phyloP scores from a whole-genome alignment of 2,329 filamentous ascomycete genomes.

The Trichoderma koningii region DNA sequence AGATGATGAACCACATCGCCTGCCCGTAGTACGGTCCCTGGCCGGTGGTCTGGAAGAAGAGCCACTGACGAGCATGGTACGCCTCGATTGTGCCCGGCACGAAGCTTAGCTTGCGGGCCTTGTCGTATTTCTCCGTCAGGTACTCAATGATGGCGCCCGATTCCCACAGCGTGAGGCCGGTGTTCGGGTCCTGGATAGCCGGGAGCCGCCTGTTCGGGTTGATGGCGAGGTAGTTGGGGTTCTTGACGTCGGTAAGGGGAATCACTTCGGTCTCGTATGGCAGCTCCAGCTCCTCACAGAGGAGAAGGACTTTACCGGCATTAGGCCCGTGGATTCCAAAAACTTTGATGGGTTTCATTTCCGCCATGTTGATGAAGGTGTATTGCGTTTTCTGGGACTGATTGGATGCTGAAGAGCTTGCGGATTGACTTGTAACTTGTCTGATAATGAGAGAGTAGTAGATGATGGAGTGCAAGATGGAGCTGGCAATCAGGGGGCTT shows the following conservation, averaged over 20 bases:
- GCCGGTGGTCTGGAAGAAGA: constrained; percentile 44
- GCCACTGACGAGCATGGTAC: constrained; percentile 40
- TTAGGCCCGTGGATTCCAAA: constrained; percentile 34
- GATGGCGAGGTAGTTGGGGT: constrained; percentile 37
- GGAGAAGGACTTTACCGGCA: constrained; percentile 39
- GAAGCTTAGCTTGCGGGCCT: constrained; percentile 34
- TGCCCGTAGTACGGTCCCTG: constrained; percentile 45
- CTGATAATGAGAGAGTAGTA: background rate
- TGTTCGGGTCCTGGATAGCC: constrained; percentile 42
- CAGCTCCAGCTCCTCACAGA: constrained; percentile 43
- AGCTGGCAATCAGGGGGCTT: background rate
- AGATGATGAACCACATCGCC: constrained; percentile 37
- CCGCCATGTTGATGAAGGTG: background rate
- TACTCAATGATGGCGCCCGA: constrained; percentile 39
- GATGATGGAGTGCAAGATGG: background rate
- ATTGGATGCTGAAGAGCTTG: background rate
- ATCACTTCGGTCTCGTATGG: constrained; percentile 39
- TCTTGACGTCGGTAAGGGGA: constrained; percentile 30
- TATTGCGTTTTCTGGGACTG: background rate
- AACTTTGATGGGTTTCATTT: constrained; percentile 16
- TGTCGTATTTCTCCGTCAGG: constrained; percentile 38
- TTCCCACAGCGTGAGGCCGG: constrained; percentile 33
- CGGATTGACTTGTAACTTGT: background rate
- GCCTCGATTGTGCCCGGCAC: constrained; percentile 35
- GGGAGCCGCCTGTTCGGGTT: constrained; percentile 43